A percentile compares a stretch with the other conserved stretches of the same genome.
Evolutionary conservation across 495 filamentous ascomycete species (phyloP).

Genomic region (Penicillium desertorum): DNA sequence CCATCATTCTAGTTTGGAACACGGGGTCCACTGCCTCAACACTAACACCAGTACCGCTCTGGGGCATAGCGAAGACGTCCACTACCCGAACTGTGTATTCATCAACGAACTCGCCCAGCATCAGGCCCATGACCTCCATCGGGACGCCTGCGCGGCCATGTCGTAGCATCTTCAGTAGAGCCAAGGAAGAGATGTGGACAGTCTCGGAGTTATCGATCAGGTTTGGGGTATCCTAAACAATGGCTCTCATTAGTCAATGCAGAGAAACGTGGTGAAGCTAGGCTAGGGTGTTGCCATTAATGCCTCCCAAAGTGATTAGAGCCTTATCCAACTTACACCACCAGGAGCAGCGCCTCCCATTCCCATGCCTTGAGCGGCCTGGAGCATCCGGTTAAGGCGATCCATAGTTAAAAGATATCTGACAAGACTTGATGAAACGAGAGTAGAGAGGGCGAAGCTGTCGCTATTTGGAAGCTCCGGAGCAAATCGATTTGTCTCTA

Average conservation of each 20-base stretch:
- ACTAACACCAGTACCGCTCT: slow-evolving; percentile 96
- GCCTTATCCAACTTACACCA: slow-evolving; percentile 59
- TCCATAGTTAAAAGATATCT: slow-evolving; percentile 61
- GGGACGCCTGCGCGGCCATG: slow-evolving; percentile 96
- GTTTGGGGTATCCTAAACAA: slow-evolving; percentile 70
- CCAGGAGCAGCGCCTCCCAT: slow-evolving; percentile 67
- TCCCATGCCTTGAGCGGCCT: slow-evolving; percentile 75
- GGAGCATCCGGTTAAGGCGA: slow-evolving; percentile 79
- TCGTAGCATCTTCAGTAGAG: slow-evolving; percentile 95
- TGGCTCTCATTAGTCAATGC: slow-evolving; percentile 14
- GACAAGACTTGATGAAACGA: slow-evolving; percentile 20
- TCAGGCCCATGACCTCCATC: slow-evolving; percentile 99
- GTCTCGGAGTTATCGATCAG: slow-evolving; percentile 99
- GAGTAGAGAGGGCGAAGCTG: slow-evolving; percentile 32
- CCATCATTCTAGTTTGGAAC: slow-evolving; percentile 99
- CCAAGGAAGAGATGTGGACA: slow-evolving; percentile 97
- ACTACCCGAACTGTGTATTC: slow-evolving; percentile 98
- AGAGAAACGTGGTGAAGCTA: slow-evolving; percentile 6
- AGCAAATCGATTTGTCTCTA: slow-evolving; percentile 12
- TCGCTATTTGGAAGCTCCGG: slow-evolving; percentile 41
- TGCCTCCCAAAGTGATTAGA: not conserved
- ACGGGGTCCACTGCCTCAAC: slow-evolving; percentile 98
- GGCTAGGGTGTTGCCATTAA: not conserved
- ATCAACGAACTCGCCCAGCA: slow-evolving; percentile 98
- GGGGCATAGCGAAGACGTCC: slow-evolving; percentile 99